Evolutionary conservation across 2,329 filamentous ascomycete species (phyloP).

Genomic region (Onygenales sp.): DNA sequence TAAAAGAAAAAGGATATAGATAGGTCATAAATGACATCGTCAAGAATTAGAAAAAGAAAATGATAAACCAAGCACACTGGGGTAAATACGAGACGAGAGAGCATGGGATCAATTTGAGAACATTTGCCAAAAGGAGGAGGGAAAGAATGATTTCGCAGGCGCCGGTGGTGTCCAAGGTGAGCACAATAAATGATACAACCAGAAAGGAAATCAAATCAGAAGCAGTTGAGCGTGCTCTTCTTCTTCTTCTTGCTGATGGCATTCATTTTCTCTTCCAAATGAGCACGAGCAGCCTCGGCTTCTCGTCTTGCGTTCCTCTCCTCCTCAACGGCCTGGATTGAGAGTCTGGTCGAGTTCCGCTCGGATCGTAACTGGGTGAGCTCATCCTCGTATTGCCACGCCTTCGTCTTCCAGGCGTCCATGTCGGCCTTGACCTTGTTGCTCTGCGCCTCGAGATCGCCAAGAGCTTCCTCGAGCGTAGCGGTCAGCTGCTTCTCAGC

Average conservation of each 20-base stretch:
- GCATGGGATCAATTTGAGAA: slow-evolving; percentile 4
- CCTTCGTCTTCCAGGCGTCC: slow-evolving; percentile 84
- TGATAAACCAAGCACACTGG: neutral
- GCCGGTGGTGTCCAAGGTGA: neutral
- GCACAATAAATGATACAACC: neutral
- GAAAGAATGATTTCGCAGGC: neutral
- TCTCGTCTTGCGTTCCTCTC: slow-evolving; percentile 87
- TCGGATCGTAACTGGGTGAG: slow-evolving; percentile 47
- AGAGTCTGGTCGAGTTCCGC: slow-evolving; percentile 49
- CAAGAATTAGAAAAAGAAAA: slow-evolving; percentile 4
- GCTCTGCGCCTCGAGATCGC: slow-evolving; percentile 82
- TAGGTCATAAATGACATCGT: slow-evolving; percentile 13
- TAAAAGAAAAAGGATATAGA: neutral
- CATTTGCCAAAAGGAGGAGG: neutral
- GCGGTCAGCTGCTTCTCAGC: slow-evolving; percentile 95
- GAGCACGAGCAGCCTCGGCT: slow-evolving; percentile 77
- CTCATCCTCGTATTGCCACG: slow-evolving; percentile 61
- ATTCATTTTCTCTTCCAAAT: slow-evolving; percentile 92
- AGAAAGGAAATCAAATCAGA: slow-evolving; percentile 41
- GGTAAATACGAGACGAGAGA: neutral
- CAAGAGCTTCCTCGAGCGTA: slow-evolving; percentile 89
- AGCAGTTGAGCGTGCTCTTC: slow-evolving; percentile 92
- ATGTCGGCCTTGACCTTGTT: slow-evolving; percentile 87
- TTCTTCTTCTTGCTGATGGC: slow-evolving; percentile 88
- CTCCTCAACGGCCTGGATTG: slow-evolving; percentile 86